Conservation (phyloP, 768 basidiomycete genomes). For the Porpolomopsis calyptriformis region DNA sequence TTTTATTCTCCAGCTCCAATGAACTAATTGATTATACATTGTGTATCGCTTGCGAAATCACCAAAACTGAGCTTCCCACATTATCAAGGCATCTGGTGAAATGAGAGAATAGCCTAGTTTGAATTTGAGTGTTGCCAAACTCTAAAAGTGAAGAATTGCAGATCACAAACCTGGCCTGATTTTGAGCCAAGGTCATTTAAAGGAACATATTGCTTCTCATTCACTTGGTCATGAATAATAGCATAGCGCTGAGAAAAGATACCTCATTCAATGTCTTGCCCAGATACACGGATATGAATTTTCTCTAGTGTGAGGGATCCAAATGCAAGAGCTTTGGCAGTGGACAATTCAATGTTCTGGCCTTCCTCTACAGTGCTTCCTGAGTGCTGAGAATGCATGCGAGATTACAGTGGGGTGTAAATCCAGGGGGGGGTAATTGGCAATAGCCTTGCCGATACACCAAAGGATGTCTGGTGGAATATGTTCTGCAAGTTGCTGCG, state of each 20-base stretch:
- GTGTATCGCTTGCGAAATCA: slow-evolving; percentile 96
- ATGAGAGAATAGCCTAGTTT: slow-evolving; percentile 98
- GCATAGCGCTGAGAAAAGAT: slow-evolving; percentile 99
- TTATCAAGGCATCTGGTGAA: slow-evolving; percentile 81
- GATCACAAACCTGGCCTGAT: slow-evolving; percentile 87
- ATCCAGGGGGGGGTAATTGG: slow-evolving; percentile 81
- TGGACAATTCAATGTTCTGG: slow-evolving; percentile 92
- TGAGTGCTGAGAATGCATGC: slow-evolving; percentile 82
- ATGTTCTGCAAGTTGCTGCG: slow-evolving; percentile 87
- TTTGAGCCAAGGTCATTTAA: slow-evolving; percentile 79
- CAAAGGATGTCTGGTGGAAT: slow-evolving; percentile 78
- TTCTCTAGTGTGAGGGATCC: slow-evolving; percentile 89
- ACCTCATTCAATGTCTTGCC: slow-evolving; percentile 97
- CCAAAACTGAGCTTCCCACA: slow-evolving; percentile 99
- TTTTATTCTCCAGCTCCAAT: slow-evolving; percentile 93
- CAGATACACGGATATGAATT: slow-evolving; percentile 88
- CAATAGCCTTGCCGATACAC: slow-evolving; percentile 79
- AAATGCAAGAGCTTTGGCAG: slow-evolving; percentile 94
- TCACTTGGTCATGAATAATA: slow-evolving; percentile 90
- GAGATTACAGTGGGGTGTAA: slow-evolving; percentile 85
- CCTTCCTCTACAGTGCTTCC: slow-evolving; percentile 87
- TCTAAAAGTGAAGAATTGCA: slow-evolving; percentile 98
- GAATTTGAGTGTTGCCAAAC: slow-evolving; percentile 88
- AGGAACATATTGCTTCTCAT: slow-evolving; percentile 82
- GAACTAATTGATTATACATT: slow-evolving; percentile 98